A percentile compares a stretch with the other conserved stretches of the same genome.
Conservation (phyloP, 2,329 filamentous ascomycete species). For the Talaromyces marneffei region DNA sequence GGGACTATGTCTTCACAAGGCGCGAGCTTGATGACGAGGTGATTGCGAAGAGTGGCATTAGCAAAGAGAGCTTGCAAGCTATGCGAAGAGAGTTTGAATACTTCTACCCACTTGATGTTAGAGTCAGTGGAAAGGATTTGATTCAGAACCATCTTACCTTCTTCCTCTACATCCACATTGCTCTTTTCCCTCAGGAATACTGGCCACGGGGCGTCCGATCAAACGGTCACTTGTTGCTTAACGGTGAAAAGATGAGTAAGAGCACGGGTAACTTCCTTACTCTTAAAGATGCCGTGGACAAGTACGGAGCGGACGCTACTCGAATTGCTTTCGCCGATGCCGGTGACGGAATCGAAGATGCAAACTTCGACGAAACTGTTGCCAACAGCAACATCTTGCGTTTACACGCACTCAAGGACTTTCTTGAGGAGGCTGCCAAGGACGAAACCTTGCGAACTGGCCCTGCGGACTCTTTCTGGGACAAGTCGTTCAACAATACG, state of each 20-base stretch:
- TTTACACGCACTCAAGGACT: slow-evolving; percentile 76
- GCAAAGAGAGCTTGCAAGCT: slow-evolving; percentile 64
- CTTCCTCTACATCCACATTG: slow-evolving; percentile 88
- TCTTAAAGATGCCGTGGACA: slow-evolving; percentile 73
- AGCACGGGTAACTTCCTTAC: slow-evolving; percentile 97
- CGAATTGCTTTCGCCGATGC: slow-evolving; percentile 89
- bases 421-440: slow-evolving; percentile 79
- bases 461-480: slow-evolving; percentile 70
- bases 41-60: slow-evolving; percentile 61
- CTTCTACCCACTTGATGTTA: slow-evolving; percentile 89
- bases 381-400: slow-evolving; percentile 87
- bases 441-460: slow-evolving; percentile 73
- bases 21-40: slow-evolving; percentile 63
- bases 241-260: slow-evolving; percentile 98
- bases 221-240: slow-evolving; percentile 90
- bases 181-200: slow-evolving; percentile 79
- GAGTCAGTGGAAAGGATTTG: slow-evolving; percentile 85
- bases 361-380: slow-evolving; percentile 94
- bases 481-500: slow-evolving; percentile 88
- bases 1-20: slow-evolving; percentile 90
- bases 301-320: slow-evolving; percentile 91
- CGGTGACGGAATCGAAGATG: slow-evolving; percentile 88
- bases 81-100: slow-evolving; percentile 94
- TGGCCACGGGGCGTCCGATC: slow-evolving; percentile 82
- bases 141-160: slow-evolving; percentile 94